Evolutionary conservation across 768 basidiomycete species (phyloP), one percentile per base, ranked within the genome.

Genomic region (Daedaleopsis sinensis): DNA sequence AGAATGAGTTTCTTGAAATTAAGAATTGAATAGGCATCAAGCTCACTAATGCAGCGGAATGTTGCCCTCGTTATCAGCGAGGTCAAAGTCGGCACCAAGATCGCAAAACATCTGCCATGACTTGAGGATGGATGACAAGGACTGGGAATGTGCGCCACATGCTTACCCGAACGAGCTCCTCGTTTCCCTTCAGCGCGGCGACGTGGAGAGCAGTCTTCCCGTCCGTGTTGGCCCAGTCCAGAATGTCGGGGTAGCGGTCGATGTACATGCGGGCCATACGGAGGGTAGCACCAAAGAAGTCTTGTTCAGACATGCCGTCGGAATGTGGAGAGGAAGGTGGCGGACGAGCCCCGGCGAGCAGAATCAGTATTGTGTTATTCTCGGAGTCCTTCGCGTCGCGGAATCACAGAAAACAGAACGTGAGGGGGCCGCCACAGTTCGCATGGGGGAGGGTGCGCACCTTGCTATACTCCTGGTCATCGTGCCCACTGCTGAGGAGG

Each of bases 151-250:
- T 39, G 58, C 53, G 42, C 58, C 58, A 67, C 38, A 24, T 46
- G 81, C 86, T 65, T 70, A 95, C 94, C 68, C 90, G 80, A 60
- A 93, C 94, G 59, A 96, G 86, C 58, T 91, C 90, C 67, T 94
- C 91, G 66, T 95, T 95, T 27, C 96, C 96, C 61, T 91, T 92
- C 57, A 93, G 77, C 51, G 95, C 85, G 8, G 93, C 93, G 61
- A 93, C 82, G 74, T 97, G 95, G 11, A 97, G 79, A 2, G 94
- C 90, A 0, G 96, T 97, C 76, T 88, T 96, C 18, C 95, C 95
- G 43, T 91, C 87, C 7, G 83, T 77, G 72, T 97, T 96, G 44
- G 93, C 90, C 96, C 95, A 97, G 72, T 98, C 94, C 48, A 96
- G 79, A 61, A 93, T 87, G 74, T 89, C 88, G 0, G 91, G 82